Conservation (phyloP, 2,329 filamentous ascomycete species). For the Coniochaeta prunicola region DNA sequence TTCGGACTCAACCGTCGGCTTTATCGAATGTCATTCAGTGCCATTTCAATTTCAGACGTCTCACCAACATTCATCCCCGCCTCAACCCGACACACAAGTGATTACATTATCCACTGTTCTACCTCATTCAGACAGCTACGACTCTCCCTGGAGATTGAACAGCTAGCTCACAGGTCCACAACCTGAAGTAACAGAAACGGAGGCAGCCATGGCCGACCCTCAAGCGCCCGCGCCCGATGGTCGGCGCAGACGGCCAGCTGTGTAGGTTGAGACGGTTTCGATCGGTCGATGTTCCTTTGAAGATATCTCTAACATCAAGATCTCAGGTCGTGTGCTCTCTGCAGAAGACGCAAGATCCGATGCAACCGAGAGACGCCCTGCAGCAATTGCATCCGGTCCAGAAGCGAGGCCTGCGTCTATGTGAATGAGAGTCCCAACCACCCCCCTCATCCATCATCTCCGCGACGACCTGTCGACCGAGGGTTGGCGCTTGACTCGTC, state of each 20-base stretch:
- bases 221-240: too few relatives aligned
- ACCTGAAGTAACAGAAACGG: not conserved
- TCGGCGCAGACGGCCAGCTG: constrained; percentile 4
- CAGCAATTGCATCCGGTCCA: constrained; percentile 31
- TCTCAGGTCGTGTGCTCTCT: constrained; percentile 30
- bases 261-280: not conserved
- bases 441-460: constrained; percentile 7
- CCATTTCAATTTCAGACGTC: too few relatives aligned
- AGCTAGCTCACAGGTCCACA: too few relatives aligned
- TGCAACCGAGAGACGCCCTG: constrained; percentile 34
- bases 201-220: not conserved
- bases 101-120: too few relatives aligned
- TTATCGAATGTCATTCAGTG: too few relatives aligned
- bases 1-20: not conserved
- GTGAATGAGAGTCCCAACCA: too few relatives aligned
- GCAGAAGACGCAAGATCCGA: constrained; percentile 35
- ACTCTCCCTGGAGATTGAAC: too few relatives aligned
- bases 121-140: too few relatives aligned
- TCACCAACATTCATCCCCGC: too few relatives aligned
- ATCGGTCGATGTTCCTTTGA: not conserved
- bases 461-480: too few relatives aligned
- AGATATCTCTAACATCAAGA: not conserved
- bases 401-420: constrained; percentile 25
- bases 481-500: constrained; percentile 1
- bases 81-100: too few relatives aligned